phyloP scores from a whole-genome alignment of 306 rosid genomes.

The Cucumis sativus region DNA sequence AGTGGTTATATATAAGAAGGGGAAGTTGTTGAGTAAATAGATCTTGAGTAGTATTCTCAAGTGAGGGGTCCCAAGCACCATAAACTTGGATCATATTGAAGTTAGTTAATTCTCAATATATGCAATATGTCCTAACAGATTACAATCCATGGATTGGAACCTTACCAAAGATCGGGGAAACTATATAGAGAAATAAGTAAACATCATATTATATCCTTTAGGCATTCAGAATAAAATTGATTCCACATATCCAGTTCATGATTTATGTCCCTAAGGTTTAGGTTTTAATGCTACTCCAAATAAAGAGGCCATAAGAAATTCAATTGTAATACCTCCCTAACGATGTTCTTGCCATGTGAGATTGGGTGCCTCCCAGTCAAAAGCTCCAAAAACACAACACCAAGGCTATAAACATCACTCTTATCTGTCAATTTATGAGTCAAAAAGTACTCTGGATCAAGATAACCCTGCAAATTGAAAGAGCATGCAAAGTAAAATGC shows the following conservation, averaged over 20 bases:
- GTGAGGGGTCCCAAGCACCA: too few relatives aligned
- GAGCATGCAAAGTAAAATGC: not conserved
- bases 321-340: conserved; percentile 61
- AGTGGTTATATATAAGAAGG: too few relatives aligned
- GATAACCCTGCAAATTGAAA: conserved; percentile 57
- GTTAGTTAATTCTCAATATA: too few relatives aligned
- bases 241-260: not conserved
- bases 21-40: too few relatives aligned
- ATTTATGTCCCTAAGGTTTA: not conserved
- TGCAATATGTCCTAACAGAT: too few relatives aligned
- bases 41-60: too few relatives aligned
- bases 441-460: conserved; percentile 91
- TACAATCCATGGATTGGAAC: not conserved
- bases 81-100: too few relatives aligned
- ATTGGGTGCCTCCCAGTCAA: conserved; percentile 89
- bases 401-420: conserved; percentile 93
- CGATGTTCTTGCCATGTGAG: conserved; percentile 83
- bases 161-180: not conserved
- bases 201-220: not conserved
- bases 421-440: conserved; percentile 85
- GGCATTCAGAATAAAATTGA: not conserved
- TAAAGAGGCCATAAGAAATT: not conserved
- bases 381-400: conserved; percentile 81
- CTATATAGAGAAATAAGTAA: not conserved
- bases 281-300: not conserved